Evolutionary conservation across 179 eudicot species (phyloP).

Genomic region (Camellia oleifera): DNA sequence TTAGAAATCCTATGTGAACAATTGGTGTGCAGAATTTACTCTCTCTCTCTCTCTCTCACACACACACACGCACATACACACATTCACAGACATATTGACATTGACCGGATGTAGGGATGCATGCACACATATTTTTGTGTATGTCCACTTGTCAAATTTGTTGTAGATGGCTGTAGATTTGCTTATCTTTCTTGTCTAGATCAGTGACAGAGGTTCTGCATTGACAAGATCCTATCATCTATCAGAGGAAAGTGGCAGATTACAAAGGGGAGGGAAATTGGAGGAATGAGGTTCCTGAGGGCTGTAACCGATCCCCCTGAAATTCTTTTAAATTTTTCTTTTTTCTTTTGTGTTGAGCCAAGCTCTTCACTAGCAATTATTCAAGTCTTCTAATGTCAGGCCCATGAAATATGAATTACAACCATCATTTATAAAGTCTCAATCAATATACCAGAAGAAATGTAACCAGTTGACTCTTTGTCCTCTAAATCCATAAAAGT

Average conservation of each 20-base stretch:
- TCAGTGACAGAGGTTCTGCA: not conserved
- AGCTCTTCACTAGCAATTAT: not conserved
- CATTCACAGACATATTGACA: not conserved
- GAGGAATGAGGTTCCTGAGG: not conserved
- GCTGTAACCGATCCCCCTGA: not conserved
- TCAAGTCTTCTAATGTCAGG: not conserved
- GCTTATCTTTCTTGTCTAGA: not conserved
- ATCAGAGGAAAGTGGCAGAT: not conserved
- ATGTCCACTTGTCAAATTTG: not conserved
- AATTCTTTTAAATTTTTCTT: not conserved
- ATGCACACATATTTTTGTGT: not conserved
- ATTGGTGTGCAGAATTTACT: too few species aligned
- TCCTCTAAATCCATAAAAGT: too few species aligned
- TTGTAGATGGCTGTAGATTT: not conserved
- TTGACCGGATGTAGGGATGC: not conserved
- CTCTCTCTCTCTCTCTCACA: not conserved
- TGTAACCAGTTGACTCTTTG: too few species aligned
- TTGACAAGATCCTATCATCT: not conserved
- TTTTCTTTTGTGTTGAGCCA: not conserved
- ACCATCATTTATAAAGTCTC: not conserved
- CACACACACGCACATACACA: not conserved
- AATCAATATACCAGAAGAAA: too few species aligned
- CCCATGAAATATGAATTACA: not conserved
- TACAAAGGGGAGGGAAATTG: not conserved
- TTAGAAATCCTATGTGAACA: too few species aligned